Evolutionary conservation across 306 rosid species (phyloP).

Genomic region (Urtica urens): DNA sequence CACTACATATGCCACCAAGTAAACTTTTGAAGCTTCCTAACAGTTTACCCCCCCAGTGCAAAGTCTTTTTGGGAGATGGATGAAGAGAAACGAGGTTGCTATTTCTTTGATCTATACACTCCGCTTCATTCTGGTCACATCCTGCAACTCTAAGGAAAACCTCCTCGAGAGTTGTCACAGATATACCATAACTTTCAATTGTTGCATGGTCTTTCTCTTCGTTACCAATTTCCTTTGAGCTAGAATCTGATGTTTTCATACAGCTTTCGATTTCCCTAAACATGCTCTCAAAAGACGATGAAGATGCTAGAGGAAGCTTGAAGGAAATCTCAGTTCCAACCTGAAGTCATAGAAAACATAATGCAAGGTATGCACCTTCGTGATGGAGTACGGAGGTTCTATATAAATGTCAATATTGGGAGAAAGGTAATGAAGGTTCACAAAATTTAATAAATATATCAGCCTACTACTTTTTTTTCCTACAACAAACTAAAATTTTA

Average conservation of each 20-base stretch:
- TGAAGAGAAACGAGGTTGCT: slow-evolving; percentile 32
- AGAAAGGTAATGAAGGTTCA: neutral
- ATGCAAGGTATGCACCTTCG: neutral
- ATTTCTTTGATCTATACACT: slow-evolving; percentile 35
- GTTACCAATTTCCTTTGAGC: slow-evolving; percentile 23
- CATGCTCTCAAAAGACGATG: slow-evolving; percentile 73
- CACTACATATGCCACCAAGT: slow-evolving; percentile 39
- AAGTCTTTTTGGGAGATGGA: slow-evolving; percentile 22
- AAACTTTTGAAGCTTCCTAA: slow-evolving; percentile 44
- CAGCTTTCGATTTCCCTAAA: slow-evolving; percentile 93
- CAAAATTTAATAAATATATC: too few relatives aligned
- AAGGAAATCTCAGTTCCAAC: slow-evolving; percentile 98
- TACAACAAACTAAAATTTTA: too few relatives aligned
- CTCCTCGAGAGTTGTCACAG: slow-evolving; percentile 96
- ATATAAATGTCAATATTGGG: neutral
- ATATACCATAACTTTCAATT: slow-evolving; percentile 92
- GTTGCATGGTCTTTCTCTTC: slow-evolving; percentile 44
- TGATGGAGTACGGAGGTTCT: neutral
- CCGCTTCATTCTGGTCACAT: slow-evolving; percentile 53
- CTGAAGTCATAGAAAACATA: slow-evolving; percentile 29
- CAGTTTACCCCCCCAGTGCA: slow-evolving; percentile 27
- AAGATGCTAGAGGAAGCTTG: slow-evolving; percentile 90
- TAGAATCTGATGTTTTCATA: slow-evolving; percentile 38
- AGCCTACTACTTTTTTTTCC: too few relatives aligned
- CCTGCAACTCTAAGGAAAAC: slow-evolving; percentile 94